Evolutionary conservation across 208 protist genomes (phyloP).

Genomic region (Wallacemonas sp.): DNA sequence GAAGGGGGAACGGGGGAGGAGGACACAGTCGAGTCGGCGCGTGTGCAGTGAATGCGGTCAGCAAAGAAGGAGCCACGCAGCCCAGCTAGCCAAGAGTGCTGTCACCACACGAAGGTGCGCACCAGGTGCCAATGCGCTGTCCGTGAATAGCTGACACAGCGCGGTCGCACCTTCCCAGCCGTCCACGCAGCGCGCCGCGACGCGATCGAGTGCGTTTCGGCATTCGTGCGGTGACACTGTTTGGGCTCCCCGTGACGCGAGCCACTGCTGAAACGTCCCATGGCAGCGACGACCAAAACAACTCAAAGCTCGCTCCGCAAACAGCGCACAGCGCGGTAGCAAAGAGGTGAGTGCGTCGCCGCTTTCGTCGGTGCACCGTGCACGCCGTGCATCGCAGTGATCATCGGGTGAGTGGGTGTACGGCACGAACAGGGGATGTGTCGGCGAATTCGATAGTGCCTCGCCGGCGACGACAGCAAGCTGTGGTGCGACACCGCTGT

Average conservation of each 20-base stretch:
- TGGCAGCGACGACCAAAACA: constrained; percentile 33
- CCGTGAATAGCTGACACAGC: constrained; percentile 23
- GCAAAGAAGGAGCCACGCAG: no score
- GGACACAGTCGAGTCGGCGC: no score
- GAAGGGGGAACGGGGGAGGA: no score
- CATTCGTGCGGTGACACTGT: constrained; percentile 7
- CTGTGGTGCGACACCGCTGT: constrained; percentile 9
- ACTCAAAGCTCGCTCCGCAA: constrained; percentile 13
- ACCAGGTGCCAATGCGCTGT: not conserved
- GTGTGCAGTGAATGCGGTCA: no score
- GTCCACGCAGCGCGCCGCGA: constrained; percentile 32
- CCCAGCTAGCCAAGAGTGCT: no score
- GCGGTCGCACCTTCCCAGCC: constrained; percentile 30
- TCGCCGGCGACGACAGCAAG: not conserved
- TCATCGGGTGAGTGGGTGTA: not conserved
- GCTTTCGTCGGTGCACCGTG: not conserved
- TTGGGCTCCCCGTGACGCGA: not conserved
- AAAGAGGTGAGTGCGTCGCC: not conserved
- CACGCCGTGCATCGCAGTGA: constrained; percentile 3
- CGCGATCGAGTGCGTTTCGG: not conserved
- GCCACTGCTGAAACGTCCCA: constrained; percentile 8
- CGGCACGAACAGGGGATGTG: not conserved
- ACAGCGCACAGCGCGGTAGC: constrained; percentile 18
- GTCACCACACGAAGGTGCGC: not conserved
- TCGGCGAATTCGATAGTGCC: constrained; percentile 1